These are phyloP conservation scores for Entomortierella chlamydospora DNA, from an alignment of 192 early-diverging fungal genomes.

Conservation along the genomic window DNA sequence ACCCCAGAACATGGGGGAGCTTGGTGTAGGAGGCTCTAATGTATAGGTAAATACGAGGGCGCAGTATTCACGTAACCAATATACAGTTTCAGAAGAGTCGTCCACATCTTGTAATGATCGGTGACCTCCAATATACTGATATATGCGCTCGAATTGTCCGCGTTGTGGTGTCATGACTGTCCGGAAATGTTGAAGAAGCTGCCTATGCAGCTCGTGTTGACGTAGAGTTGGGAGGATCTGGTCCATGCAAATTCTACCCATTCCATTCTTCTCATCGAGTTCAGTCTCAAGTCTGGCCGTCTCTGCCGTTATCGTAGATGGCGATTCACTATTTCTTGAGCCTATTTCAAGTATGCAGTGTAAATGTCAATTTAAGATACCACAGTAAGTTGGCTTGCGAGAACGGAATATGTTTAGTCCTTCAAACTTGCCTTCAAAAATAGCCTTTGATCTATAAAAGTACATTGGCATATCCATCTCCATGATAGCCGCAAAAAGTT, in stretches of 20 bases:
- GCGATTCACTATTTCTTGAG: too few species aligned
- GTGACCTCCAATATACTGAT: conserved; percentile 30
- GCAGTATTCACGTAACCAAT: conserved; percentile 39
- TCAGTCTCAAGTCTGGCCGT: neutral
- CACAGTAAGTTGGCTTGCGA: too few species aligned
- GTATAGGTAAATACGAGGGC: conserved; percentile 34
- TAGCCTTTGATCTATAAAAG: conserved; percentile 17
- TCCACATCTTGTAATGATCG: conserved; percentile 11
- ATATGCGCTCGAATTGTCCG: conserved; percentile 31
- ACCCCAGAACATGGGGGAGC: neutral
- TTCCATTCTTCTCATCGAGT: neutral
- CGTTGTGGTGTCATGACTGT: conserved; percentile 6
- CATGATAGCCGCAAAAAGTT: conserved; percentile 41
- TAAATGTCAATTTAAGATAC: neutral
- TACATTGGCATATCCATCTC: conserved; percentile 23
- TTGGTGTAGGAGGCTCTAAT: neutral
- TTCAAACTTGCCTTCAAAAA: conserved; percentile 12
- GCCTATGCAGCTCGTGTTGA: conserved; percentile 18
- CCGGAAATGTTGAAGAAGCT: conserved; percentile 21
- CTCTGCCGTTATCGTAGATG: too few species aligned
- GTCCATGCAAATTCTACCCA: neutral
- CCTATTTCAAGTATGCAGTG: neutral
- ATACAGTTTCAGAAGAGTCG: conserved; percentile 19
- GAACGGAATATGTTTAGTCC: too few species aligned
- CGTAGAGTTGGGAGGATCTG: conserved; percentile 23